Base-by-base conservation (phyloP, 106 monocot genomes). In the Dendrobium huoshanense region DNA sequence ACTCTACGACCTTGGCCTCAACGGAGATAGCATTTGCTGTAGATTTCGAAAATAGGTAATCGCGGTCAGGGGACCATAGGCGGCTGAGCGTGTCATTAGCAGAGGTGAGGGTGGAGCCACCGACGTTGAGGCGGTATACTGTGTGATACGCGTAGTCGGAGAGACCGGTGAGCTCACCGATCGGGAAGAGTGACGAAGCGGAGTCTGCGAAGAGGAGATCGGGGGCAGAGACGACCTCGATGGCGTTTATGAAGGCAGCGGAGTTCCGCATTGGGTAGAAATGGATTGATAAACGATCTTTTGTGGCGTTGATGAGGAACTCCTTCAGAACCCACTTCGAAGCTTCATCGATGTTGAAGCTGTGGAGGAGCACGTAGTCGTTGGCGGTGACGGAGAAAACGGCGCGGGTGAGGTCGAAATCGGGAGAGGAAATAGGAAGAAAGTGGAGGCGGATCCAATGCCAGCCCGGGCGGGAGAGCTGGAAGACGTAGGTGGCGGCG, bases 381-480 rank as follows among this genome's bases (percentile, higher is more conserved):
- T 88, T 87, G 77, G 93, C 90, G 79, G 73, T 79, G 75, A 93
- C 93, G 80, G 89, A 86, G 81, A 96, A 96, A 40, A 84, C 83
- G 77, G 93, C 91, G 19, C 17, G 27, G 10, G 89, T 85, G 73
- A 96, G 91, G 80, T 90, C 79, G 74, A 82, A 83, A 55, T 82
- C 51, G 64, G 77, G 19, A 77, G 73, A 77, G 33, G 83, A 67
- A 79, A 96, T 43, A 44, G 95, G 91, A 85, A 79, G 85, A 82
- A 96, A 91, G 82, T 96, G 87, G 82, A 96, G 89, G 56, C 95
- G 83, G 77, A 96, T 82, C 91, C 91, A 96, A 72, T 93, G 95
- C 93, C 91, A 91, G 10, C 95, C 95, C 2, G 95, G 89, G 64
- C 79, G 82, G 77, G 84, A 72, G 44, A 96, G 88, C 18, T 55